phyloP scores from a whole-genome alignment of 257 asterid species.

The Lantana camara region DNA sequence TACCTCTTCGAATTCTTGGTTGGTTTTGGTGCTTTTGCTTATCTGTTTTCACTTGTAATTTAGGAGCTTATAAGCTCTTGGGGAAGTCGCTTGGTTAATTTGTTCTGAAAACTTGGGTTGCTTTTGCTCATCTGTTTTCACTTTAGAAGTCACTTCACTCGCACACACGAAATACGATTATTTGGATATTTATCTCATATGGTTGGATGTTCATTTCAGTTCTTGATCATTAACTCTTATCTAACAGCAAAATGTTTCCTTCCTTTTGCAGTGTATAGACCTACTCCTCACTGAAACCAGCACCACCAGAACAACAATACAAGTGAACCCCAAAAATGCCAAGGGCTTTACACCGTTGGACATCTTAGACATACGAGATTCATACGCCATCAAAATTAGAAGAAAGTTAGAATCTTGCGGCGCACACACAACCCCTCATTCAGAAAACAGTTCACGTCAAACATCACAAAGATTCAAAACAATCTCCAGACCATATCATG shows the following conservation, averaged over 20 bases:
- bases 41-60: too few species aligned
- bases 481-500: background rate
- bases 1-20: background rate
- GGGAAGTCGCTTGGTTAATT: too few species aligned
- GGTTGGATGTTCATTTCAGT: too few species aligned
- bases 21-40: too few species aligned
- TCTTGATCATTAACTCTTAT: too few species aligned
- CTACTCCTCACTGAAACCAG: constrained; percentile 9
- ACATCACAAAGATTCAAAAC: too few species aligned
- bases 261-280: constrained; percentile 20
- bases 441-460: background rate
- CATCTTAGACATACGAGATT: constrained; percentile 20
- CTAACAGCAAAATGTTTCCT: background rate
- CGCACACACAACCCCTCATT: background rate
- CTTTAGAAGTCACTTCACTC: too few species aligned
- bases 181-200: too few species aligned
- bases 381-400: constrained; percentile 15
- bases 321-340: constrained; percentile 18
- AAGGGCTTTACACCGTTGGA: constrained; percentile 22
- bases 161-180: too few species aligned
- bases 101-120: too few species aligned
- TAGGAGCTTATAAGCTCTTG: too few species aligned
- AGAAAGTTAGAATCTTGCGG: constrained; percentile 4
- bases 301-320: background rate
- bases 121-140: too few species aligned